Evolutionary conservation across 805 yeast genomes (phyloP), one percentile per base, ranked within the genome.

Genomic region (Kazachstania martiniae): DNA sequence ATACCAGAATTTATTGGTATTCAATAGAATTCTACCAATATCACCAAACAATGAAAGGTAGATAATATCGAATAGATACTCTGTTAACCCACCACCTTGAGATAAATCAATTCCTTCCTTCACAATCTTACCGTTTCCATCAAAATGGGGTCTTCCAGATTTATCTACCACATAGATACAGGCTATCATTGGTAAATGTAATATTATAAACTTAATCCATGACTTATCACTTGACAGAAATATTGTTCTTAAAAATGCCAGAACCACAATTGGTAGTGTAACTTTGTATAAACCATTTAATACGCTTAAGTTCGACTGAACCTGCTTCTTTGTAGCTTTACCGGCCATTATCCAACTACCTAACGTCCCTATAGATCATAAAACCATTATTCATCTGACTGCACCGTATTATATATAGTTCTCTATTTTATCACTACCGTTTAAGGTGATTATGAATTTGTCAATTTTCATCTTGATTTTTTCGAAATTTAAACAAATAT

Each of bases 51-150:
- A 56, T 6, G 77, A 70, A 31, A 72, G 39, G 47, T 74, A 74
- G 27, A 73, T 55, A 23, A 69, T 41, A 44, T 74, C 81, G 40
- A 72, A 70, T 51, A 72, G 51, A 47, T 70, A 71, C 47, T 72
- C 77, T 23, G 62, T 64, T 9, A 72, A 48, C 0, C 77, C 77
- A 9, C 59, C 60, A 8, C 36, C 23, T 17, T 65, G 68, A 21
- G 51, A 46, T 29, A 73, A 53, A 40, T 74, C 76, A 28, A 62
- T 64, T 1, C 77, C 77, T 23, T 64, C 55, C 15, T 53, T 60
- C 7, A 61, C 41, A 35, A 70, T 51, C 40, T 60, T 63, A 54
- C 17, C 26, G 18, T 29, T 31, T 12, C 31, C 33, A 18, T 33
- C 34, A 36, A 60, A 63, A 2, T 34, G 39, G 1, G 78, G 78